A percentile compares a stretch with the other conserved stretches of the same genome.
Conservation (phyloP, 371 early-diverging fungal genomes). For the Syncephalastrum racemosum region DNA sequence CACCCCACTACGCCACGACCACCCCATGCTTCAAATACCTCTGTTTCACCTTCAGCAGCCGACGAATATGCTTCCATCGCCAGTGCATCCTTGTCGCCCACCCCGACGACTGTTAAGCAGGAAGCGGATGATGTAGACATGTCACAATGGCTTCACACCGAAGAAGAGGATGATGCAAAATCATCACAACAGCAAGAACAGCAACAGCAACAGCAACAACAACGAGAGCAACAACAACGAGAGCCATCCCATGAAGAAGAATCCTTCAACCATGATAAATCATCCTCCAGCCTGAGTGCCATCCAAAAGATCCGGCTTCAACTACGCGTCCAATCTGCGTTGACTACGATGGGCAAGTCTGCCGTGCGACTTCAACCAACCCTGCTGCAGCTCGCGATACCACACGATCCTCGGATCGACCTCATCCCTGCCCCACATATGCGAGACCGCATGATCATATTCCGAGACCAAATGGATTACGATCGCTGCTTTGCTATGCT, state of each 20-base stretch:
- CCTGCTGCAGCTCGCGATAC: conserved; percentile 44
- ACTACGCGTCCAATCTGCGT: conserved; percentile 35
- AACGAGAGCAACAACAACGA: not conserved
- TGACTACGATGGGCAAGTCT: conserved; percentile 24
- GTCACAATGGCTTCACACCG: not conserved
- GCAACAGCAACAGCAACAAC: not conserved
- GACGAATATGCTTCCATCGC: conserved; percentile 2
- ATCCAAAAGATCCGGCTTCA: conserved; percentile 46
- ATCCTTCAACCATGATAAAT: not conserved
- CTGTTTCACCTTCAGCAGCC: not conserved
- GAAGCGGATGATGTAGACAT: conserved; percentile 3
- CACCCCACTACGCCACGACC: conserved; percentile 1
- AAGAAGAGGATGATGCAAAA: not conserved
- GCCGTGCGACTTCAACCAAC: conserved; percentile 35
- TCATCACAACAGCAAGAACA: not conserved
- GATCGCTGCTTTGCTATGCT: conserved; percentile 57
- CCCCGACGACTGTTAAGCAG: not conserved
- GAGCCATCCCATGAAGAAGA: not conserved
- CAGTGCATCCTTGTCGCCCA: not conserved
- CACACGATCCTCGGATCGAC: conserved; percentile 63
- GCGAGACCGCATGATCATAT: conserved; percentile 63
- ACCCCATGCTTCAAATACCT: not conserved
- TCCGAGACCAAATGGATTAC: conserved; percentile 54
- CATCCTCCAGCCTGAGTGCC: conserved; percentile 36
- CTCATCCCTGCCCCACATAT: conserved; percentile 57